phyloP scores from a whole-genome alignment of 176 grass and related monocot genomes.

The Aegilops bicornis region DNA sequence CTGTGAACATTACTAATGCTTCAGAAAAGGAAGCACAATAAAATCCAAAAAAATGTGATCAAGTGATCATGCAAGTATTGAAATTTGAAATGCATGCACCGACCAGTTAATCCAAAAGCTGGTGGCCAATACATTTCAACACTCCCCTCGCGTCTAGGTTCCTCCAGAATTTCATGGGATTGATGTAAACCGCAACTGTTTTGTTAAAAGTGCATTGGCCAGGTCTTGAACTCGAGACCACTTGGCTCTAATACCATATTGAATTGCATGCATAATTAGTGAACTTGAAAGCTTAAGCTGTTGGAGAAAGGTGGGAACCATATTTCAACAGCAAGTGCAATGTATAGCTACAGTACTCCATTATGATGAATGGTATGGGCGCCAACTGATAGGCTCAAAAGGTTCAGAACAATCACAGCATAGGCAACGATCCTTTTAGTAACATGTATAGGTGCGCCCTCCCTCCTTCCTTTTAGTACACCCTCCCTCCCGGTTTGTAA shows the following conservation, averaged over 20 bases:
- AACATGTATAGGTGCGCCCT: too few species aligned
- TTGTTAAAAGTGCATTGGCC: not conserved
- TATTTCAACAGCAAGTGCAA: not conserved
- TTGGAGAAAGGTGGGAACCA: not conserved
- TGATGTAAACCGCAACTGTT: not conserved
- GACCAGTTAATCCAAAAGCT: not conserved
- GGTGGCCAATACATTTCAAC: not conserved
- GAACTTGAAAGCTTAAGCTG: not conserved
- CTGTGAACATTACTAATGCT: not conserved
- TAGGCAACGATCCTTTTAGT: not conserved
- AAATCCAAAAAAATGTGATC: not conserved
- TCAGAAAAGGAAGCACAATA: not conserved
- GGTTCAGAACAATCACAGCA: not conserved
- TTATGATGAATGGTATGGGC: not conserved
- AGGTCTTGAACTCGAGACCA: not conserved
- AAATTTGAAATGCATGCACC: not conserved
- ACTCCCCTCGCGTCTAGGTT: not conserved
- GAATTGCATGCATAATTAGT: not conserved
- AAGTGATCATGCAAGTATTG: not conserved
- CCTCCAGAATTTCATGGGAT: not conserved
- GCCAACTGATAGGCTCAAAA: not conserved
- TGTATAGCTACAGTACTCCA: conserved; percentile 6
- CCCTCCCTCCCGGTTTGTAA: not conserved
- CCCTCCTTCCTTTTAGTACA: too few species aligned
- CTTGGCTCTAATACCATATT: not conserved